Base-by-base conservation (phyloP, 371 early-diverging fungal genomes). In the Haplosporangium sp. region DNA sequence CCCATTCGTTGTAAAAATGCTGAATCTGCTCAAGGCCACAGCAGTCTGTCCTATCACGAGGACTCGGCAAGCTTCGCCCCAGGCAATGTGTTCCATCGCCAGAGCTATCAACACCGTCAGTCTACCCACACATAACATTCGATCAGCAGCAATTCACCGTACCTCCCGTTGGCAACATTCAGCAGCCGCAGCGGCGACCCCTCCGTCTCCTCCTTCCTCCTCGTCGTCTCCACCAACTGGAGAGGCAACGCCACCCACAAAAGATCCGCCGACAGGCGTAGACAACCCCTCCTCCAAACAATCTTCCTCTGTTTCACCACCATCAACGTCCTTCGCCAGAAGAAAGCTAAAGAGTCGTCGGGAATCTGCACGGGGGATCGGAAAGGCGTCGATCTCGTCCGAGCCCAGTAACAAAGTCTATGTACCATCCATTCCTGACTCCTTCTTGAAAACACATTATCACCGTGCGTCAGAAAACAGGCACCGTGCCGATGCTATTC, bases 381-480 rank as follows among this genome's bases (percentile, higher is more conserved):
- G 6, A 18, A 62, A 42, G 23, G 18, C 56, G 9, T 20, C 59
- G 2, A 18, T 42, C 36, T 6, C 56, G 6, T 10, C 53, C 2
- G 64, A 73, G 11, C 36, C 68, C 23, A 10, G 59, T 0, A 21
- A 62, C 6, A 54, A 47, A 10, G 62, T 66, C 46, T 77, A 77
- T 61, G 61, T 77, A 0, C 77, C 77, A 5, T 29, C 56, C 13
- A 71, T 77, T 59, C 77, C 77, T 7, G 58, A 55, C 0, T 50
- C 67, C 4, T 77, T 77, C 37, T 23, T 67, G 11, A 23, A 61
- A 11, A 60, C 67, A 1, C 55, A 64, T 41, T 77, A 67, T 23
- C 62, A 62, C 20, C 60, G 52, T 11, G 62, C 36, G 16, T 57
- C 62, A 14, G 36, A 52, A 14, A 70, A 55, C 41, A 41, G 12